These are phyloP conservation scores for Pseudopyricularia cyperi DNA, from an alignment of 2,329 filamentous ascomycete genomes.

Conservation along the genomic window DNA sequence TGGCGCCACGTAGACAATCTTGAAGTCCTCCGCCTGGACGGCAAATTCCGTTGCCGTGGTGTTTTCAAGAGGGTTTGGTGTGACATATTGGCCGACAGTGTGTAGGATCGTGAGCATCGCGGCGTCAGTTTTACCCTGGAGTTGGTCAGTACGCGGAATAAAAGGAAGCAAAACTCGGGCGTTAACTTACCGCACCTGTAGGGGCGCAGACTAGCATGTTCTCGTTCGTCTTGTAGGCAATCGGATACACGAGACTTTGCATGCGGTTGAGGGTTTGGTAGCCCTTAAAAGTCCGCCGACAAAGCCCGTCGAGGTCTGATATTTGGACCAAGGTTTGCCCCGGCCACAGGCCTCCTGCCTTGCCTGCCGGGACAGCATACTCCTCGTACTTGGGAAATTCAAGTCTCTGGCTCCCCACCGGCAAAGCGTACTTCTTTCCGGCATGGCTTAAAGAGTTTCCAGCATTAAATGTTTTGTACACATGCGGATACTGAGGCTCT, in stretches of 20 bases:
- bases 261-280: slow-evolving; percentile 93
- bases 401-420: slow-evolving; percentile 56
- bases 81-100: slow-evolving; percentile 72
- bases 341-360: slow-evolving; percentile 59
- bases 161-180: slow-evolving; percentile 15
- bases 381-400: slow-evolving; percentile 78
- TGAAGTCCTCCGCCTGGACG: slow-evolving; percentile 80
- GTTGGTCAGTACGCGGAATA: slow-evolving; percentile 33
- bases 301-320: slow-evolving; percentile 74
- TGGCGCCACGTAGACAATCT: slow-evolving; percentile 95
- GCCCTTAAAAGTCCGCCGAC: slow-evolving; percentile 80
- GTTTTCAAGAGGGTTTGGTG: slow-evolving; percentile 66
- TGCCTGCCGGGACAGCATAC: slow-evolving; percentile 70
- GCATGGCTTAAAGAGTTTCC: slow-evolving; percentile 73
- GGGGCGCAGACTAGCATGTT: slow-evolving; percentile 99
- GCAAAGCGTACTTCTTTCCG: slow-evolving; percentile 74
- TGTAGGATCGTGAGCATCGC: slow-evolving; percentile 95
- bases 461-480: slow-evolving; percentile 72
- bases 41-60: slow-evolving; percentile 63
- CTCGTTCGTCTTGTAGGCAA: slow-evolving; percentile 90
- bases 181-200: slow-evolving; percentile 57
- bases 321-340: slow-evolving; percentile 70
- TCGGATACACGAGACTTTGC: slow-evolving; percentile 92
- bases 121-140: slow-evolving; percentile 68
- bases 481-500: slow-evolving; percentile 77